Conservation (phyloP, 768 basidiomycete species). For the Phaeolepiota aurea region DNA sequence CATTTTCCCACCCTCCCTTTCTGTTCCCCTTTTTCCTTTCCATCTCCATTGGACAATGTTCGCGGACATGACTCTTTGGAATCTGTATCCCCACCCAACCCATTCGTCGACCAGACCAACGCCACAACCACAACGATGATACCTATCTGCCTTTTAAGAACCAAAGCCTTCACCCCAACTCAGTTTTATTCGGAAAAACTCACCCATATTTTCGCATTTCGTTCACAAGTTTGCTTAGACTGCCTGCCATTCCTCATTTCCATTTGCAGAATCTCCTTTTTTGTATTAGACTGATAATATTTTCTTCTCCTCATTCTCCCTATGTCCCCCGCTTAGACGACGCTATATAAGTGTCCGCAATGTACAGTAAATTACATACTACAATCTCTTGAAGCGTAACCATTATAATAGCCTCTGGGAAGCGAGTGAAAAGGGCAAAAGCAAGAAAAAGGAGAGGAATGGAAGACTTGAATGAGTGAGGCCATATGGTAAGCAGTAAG, state of each 20-base stretch:
- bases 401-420: conserved; percentile 3
- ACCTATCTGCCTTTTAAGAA: too few relatives aligned
- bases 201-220: conserved; percentile 9
- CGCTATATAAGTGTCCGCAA: conserved; percentile 12
- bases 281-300: conserved; percentile 14
- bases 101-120: too few relatives aligned
- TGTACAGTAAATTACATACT: conserved; percentile 25
- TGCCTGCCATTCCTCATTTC: background rate
- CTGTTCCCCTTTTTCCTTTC: conserved; percentile 3
- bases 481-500: conserved; percentile 5
- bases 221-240: conserved; percentile 4
- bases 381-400: conserved; percentile 8
- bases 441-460: conserved; percentile 5
- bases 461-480: background rate
- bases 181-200: background rate
- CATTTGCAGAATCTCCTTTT: too few relatives aligned
- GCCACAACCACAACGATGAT: too few relatives aligned
- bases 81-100: too few relatives aligned
- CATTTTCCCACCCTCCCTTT: background rate
- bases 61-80: too few relatives aligned
- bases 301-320: too few relatives aligned
- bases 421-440: conserved; percentile 7
- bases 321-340: conserved; percentile 11
- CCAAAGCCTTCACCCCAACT: too few relatives aligned
- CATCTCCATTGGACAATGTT: too few relatives aligned